phyloP scores from a whole-genome alignment of 257 asterid genomes.

The Coffea canephora region DNA sequence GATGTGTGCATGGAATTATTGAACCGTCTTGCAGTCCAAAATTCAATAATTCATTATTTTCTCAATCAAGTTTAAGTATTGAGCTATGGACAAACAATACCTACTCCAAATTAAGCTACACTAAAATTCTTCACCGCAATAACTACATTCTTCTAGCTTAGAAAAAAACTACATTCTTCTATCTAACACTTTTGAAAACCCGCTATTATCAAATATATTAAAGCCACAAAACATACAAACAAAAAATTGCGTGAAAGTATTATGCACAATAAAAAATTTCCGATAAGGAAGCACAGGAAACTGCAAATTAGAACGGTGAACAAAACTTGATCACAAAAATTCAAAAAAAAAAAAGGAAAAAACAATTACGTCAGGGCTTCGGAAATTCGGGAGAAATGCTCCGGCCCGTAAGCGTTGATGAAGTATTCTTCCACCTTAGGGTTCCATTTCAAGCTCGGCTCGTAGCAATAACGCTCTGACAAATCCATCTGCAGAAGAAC shows the following conservation, averaged over 20 bases:
- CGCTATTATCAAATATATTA: neutral
- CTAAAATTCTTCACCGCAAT: neutral
- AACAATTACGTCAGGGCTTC: slow-evolving; percentile 58
- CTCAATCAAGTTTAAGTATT: neutral
- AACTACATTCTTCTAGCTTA: neutral
- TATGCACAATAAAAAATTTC: too few relatives aligned
- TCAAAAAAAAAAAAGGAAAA: neutral
- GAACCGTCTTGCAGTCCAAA: neutral
- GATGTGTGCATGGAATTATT: neutral
- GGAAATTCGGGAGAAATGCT: slow-evolving; percentile 77
- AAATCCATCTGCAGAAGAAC: slow-evolving; percentile 65
- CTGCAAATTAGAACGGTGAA: neutral
- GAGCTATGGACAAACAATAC: neutral
- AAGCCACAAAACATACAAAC: neutral
- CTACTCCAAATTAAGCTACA: neutral
- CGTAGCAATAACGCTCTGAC: slow-evolving; percentile 68
- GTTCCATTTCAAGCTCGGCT: slow-evolving; percentile 76
- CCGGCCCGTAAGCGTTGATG: slow-evolving; percentile 73
- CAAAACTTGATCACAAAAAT: neutral
- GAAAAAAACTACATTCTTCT: neutral
- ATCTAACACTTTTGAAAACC: too few relatives aligned
- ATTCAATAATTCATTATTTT: too few relatives aligned
- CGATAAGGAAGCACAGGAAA: neutral
- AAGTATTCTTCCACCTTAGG: slow-evolving; percentile 81
- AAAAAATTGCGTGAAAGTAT: neutral